A percentile compares a stretch with the other conserved stretches of the same genome.
These are phyloP conservation scores for Colletotrichum lini DNA, from an alignment of 2,329 filamentous ascomycete species.

Conservation along the genomic window DNA sequence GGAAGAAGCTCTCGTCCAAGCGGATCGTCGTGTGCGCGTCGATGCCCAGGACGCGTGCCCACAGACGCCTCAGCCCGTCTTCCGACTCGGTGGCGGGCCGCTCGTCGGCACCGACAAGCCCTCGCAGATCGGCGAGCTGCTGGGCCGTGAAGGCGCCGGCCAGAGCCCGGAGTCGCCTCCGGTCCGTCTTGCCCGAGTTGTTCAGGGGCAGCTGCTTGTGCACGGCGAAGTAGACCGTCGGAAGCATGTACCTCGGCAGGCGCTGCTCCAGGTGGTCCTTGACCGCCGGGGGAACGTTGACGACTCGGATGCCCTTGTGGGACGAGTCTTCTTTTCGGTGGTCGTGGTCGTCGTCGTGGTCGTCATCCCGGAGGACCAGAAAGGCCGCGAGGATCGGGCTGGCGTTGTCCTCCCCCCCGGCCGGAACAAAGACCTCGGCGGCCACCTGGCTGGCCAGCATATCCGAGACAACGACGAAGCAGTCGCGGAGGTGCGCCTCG, in stretches of 20 bases:
- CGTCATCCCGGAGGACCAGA: not conserved
- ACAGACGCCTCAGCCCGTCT: not conserved
- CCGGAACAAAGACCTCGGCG: conserved; percentile 13
- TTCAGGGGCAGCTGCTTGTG: conserved; percentile 40
- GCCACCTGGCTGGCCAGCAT: conserved; percentile 57
- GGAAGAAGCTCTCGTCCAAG: conserved; percentile 17
- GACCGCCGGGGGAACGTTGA: conserved; percentile 40
- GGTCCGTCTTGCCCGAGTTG: conserved; percentile 43
- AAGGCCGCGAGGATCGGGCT: conserved; percentile 9
- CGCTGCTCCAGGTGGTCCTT: conserved; percentile 51
- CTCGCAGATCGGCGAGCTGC: not conserved
- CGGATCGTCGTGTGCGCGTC: not conserved
- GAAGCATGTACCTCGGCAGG: conserved; percentile 55
- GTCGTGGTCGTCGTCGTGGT: too few species aligned
- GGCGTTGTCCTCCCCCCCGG: not conserved
- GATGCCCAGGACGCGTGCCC: conserved; percentile 1
- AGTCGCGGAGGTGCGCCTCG: conserved; percentile 60
- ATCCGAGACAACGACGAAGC: not conserved
- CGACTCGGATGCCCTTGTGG: not conserved
- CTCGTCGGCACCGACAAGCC: not conserved
- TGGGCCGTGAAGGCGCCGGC: conserved; percentile 6
- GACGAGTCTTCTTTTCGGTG: not conserved
- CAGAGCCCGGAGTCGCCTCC: conserved; percentile 39
- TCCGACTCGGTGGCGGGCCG: not conserved
- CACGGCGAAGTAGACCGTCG: conserved; percentile 49